phyloP scores from a whole-genome alignment of 495 filamentous ascomycete genomes.

The Xylaria grammica region DNA sequence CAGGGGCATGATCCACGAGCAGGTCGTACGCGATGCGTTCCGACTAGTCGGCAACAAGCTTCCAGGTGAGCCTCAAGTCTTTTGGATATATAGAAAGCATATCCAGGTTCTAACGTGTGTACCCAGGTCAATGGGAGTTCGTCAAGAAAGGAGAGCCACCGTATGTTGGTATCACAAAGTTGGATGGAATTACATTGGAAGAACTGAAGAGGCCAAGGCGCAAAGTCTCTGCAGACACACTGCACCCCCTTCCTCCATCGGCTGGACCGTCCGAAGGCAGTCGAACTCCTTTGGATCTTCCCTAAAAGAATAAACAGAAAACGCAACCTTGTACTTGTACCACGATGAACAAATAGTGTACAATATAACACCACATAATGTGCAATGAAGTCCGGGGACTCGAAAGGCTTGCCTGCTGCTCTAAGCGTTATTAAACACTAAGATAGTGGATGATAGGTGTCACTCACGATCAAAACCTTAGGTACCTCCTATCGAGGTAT shows the following conservation, averaged over 20 bases:
- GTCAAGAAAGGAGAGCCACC: constrained; percentile 91
- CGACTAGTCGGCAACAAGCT: constrained; percentile 93
- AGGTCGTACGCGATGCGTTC: constrained; percentile 92
- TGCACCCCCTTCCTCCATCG: constrained; percentile 20
- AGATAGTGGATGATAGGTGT: background rate
- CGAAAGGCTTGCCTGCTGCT: background rate
- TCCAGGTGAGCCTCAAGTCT: constrained; percentile 68
- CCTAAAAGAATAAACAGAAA: constrained; percentile 20
- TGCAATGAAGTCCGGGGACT: background rate
- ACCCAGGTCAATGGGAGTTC: constrained; percentile 87
- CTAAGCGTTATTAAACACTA: background rate
- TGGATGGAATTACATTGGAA: constrained; percentile 81
- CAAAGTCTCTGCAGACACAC: constrained; percentile 56
- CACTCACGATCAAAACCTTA: background rate
- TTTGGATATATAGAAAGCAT: background rate
- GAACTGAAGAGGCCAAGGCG: constrained; percentile 77
- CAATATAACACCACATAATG: constrained; percentile 13
- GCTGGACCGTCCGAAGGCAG: constrained; percentile 21
- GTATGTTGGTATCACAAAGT: constrained; percentile 90
- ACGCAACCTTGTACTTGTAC: background rate
- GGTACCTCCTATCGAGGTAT: too few species aligned
- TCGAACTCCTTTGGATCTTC: constrained; percentile 31
- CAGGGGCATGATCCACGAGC: constrained; percentile 89
- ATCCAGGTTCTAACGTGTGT: constrained; percentile 2
- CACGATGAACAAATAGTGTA: constrained; percentile 12